Evolutionary conservation across 1,139 yeast species (phyloP).

Genomic region (Geotrichum macrosporum): DNA sequence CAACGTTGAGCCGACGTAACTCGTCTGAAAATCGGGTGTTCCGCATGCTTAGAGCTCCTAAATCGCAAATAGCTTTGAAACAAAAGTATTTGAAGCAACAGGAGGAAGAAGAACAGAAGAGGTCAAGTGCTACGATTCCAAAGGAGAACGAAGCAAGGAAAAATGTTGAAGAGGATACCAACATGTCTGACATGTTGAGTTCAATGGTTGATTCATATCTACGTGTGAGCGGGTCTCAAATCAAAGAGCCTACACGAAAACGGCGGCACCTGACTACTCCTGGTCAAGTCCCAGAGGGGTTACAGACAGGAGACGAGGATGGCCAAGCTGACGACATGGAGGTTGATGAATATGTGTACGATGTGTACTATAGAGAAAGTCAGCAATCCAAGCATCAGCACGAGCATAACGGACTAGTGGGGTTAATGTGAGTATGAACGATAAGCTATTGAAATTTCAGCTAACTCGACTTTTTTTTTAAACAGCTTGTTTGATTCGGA

Average conservation of each 20-base stretch:
- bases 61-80: conserved; percentile 1
- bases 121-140: neutral
- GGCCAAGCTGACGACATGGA: conserved; percentile 35
- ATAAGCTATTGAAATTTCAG: too few species aligned
- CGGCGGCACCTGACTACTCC: conserved; percentile 10
- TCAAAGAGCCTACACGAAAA: conserved; percentile 13
- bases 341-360: conserved; percentile 79
- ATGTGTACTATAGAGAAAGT: conserved; percentile 65
- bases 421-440: conserved; percentile 41
- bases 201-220: conserved; percentile 16
- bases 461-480: too few species aligned
- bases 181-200: conserved; percentile 13
- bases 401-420: conserved; percentile 25
- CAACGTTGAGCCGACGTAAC: neutral
- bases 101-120: neutral
- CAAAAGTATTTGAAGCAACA: neutral
- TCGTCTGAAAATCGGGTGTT: neutral
- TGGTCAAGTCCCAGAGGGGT: conserved; percentile 21
- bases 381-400: conserved; percentile 19
- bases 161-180: conserved; percentile 5
- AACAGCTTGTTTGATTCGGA: conserved; percentile 48
- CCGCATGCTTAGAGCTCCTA: conserved; percentile 9
- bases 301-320: conserved; percentile 27
- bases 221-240: conserved; percentile 4
- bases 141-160: neutral